A percentile compares a stretch with the other conserved stretches of the same genome.
phyloP scores from a whole-genome alignment of 768 basidiomycete genomes.

The Naganishia friedmannii region DNA sequence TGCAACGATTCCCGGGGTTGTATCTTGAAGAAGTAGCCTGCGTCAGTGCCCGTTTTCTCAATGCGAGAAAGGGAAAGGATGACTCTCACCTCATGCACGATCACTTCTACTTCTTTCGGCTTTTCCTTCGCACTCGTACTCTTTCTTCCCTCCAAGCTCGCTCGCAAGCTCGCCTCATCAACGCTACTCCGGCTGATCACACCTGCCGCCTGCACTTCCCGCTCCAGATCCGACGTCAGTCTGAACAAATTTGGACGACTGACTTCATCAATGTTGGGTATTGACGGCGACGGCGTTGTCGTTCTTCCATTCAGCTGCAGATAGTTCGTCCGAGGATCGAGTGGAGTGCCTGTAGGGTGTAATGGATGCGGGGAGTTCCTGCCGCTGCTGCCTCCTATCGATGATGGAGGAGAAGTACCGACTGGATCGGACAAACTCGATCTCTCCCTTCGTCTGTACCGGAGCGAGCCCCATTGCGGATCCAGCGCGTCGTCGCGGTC shows the following conservation, averaged over 20 bases:
- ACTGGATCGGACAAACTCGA: not conserved
- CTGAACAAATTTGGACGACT: slow-evolving; percentile 33
- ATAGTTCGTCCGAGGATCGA: not conserved
- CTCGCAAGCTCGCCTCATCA: slow-evolving; percentile 39
- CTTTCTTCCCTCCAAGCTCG: slow-evolving; percentile 41
- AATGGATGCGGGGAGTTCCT: slow-evolving; percentile 3
- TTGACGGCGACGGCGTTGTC: not conserved
- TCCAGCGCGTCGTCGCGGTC: not conserved
- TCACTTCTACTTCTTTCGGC: slow-evolving; percentile 46
- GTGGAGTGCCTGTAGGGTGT: not conserved
- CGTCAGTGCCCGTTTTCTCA: not conserved
- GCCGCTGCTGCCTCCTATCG: not conserved
- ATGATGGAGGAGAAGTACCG: not conserved
- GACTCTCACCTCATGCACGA: slow-evolving; percentile 45
- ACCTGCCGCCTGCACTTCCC: slow-evolving; percentile 38
- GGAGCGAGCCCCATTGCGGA: slow-evolving; percentile 3
- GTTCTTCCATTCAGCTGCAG: not conserved
- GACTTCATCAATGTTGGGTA: slow-evolving; percentile 6
- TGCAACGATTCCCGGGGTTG: slow-evolving; percentile 73
- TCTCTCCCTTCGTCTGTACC: not conserved
- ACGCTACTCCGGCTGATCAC: slow-evolving; percentile 35
- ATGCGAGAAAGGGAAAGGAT: not conserved
- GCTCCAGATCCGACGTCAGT: slow-evolving; percentile 44
- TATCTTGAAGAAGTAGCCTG: slow-evolving; percentile 50
- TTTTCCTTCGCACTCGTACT: slow-evolving; percentile 32